phyloP scores from a whole-genome alignment of 306 rosid species.

The Urtica urens region DNA sequence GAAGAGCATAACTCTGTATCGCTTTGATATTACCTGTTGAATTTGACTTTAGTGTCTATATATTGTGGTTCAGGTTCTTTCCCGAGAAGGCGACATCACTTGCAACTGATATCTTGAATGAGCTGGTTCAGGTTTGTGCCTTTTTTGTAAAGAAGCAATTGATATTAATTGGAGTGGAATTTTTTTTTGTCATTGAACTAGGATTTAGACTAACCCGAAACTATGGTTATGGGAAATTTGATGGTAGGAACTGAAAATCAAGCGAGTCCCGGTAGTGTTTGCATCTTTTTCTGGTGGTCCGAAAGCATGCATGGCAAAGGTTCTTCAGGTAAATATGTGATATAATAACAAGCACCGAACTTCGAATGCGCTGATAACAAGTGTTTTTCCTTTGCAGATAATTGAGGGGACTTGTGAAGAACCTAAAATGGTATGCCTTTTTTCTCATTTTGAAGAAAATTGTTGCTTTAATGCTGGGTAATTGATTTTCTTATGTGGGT shows the following conservation, averaged over 20 bases:
- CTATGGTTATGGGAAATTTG: slow-evolving; percentile 3
- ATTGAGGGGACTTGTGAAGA: slow-evolving; percentile 46
- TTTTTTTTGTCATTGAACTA: too few species aligned
- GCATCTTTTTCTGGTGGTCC: slow-evolving; percentile 93
- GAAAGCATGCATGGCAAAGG: slow-evolving; percentile 68
- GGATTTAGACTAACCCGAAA: not conserved
- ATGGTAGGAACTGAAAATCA: slow-evolving; percentile 56
- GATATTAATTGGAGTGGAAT: too few species aligned
- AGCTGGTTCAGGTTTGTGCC: slow-evolving; percentile 65
- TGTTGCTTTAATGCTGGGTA: not conserved
- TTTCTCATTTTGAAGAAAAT: too few species aligned
- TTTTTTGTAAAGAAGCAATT: too few species aligned
- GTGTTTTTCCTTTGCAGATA: slow-evolving; percentile 36
- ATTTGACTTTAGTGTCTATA: slow-evolving; percentile 7
- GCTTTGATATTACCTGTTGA: too few species aligned
- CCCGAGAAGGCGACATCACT: slow-evolving; percentile 68
- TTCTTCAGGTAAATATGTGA: slow-evolving; percentile 59
- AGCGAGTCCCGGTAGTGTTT: slow-evolving; percentile 75
- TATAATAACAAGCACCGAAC: not conserved
- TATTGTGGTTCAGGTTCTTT: slow-evolving; percentile 64
- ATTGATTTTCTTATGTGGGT: slow-evolving; percentile 2
- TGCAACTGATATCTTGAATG: slow-evolving; percentile 58
- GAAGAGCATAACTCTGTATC: too few species aligned
- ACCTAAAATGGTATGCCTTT: slow-evolving; percentile 44
- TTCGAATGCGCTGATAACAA: not conserved